phyloP scores from a whole-genome alignment of 75 land plant genomes.

The Chamaecyparis obtusa region DNA sequence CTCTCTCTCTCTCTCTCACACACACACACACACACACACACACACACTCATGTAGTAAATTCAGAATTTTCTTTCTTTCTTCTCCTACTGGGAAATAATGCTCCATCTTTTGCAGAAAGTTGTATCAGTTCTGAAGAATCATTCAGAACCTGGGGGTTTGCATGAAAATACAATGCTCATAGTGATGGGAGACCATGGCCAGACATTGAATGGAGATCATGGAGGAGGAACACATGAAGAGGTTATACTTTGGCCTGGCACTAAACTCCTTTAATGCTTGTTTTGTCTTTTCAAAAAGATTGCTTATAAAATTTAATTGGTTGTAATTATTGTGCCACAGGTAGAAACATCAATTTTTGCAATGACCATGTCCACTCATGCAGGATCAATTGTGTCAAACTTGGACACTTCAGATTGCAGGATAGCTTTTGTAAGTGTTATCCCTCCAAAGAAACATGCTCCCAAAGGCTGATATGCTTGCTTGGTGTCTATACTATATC shows the following conservation, averaged over 20 bases:
- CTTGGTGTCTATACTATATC: not conserved
- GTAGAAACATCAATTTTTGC: slow-evolving; percentile 85
- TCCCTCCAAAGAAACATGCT: not conserved
- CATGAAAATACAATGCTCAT: slow-evolving; percentile 88
- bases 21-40: no score
- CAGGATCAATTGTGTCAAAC: slow-evolving; percentile 35
- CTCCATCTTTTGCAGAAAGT: slow-evolving; percentile 56
- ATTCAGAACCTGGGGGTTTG: slow-evolving; percentile 70
- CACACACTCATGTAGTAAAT: not conserved
- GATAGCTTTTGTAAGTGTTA: slow-evolving; percentile 35
- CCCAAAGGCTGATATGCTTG: not conserved
- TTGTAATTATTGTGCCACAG: slow-evolving; percentile 31
- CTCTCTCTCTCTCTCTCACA: no score
- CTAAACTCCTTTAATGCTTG: not conserved
- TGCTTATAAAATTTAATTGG: not conserved
- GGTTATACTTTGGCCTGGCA: slow-evolving; percentile 30
- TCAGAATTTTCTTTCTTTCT: not conserved
- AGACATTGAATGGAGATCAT: slow-evolving; percentile 97
- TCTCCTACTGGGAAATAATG: not conserved
- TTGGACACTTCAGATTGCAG: slow-evolving; percentile 44
- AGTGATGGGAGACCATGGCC: slow-evolving; percentile 99
- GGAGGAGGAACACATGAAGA: slow-evolving; percentile 98
- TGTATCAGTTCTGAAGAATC: slow-evolving; percentile 56
- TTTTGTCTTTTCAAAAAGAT: not conserved
- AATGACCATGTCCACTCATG: slow-evolving; percentile 48